Conservation (phyloP, 1,284 basidiomycete genomes). For the Trichosporon ovoides region DNA sequence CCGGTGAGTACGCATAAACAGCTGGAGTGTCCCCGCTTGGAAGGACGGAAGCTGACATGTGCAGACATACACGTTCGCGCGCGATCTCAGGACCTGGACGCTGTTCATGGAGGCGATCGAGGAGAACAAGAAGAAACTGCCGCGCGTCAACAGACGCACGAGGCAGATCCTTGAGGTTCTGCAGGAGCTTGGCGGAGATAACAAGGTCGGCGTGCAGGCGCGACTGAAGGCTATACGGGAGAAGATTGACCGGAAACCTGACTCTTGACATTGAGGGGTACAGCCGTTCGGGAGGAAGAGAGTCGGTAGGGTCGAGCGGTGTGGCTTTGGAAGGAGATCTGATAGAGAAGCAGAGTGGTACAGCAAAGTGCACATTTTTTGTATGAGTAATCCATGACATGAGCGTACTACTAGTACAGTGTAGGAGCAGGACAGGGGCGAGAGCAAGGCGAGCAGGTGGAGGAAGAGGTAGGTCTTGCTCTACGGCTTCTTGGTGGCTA, state of each 20-base stretch:
- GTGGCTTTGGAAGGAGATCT: no score
- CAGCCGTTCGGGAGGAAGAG: no score
- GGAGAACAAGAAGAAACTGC: conserved; percentile 18
- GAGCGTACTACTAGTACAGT: no score
- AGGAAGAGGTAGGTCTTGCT: neutral
- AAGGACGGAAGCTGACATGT: neutral
- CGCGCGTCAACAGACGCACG: conserved; percentile 27
- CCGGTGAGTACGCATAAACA: conserved; percentile 33
- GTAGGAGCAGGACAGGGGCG: no score
- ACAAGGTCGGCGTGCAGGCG: conserved; percentile 34
- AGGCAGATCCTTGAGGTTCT: conserved; percentile 27
- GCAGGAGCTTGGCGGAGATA: conserved; percentile 37
- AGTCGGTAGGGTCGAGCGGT: no score
- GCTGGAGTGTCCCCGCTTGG: neutral
- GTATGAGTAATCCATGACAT: no score
- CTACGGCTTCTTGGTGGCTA: conserved; percentile 58
- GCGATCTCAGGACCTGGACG: conserved; percentile 43
- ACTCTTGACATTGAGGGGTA: no score
- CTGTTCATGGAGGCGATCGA: conserved; percentile 34
- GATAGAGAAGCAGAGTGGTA: no score
- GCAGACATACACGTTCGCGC: conserved; percentile 48
- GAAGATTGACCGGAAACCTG: conserved; percentile 22
- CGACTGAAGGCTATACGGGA: conserved; percentile 30
- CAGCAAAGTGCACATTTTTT: no score
- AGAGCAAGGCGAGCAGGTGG: no score